phyloP scores from a whole-genome alignment of 2,329 filamentous ascomycete genomes.

The Podosphaera fusca region DNA sequence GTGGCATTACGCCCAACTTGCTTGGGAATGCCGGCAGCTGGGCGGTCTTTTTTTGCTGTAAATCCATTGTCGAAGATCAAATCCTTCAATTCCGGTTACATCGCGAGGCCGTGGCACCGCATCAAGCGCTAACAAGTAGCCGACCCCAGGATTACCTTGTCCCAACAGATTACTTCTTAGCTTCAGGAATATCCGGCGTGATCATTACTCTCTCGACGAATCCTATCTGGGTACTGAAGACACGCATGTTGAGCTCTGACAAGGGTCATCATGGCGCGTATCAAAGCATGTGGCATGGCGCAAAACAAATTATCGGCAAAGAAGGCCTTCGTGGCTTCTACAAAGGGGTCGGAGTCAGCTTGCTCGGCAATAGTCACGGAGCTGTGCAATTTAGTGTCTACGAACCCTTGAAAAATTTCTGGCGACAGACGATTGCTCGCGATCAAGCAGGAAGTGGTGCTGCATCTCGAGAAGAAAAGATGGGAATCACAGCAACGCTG shows the following conservation, averaged over 20 bases:
- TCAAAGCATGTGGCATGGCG: constrained; percentile 49
- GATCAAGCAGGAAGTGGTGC: constrained; percentile 16
- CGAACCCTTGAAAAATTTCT: constrained; percentile 37
- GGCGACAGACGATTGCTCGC: constrained; percentile 24
- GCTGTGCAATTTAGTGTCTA: constrained; percentile 94
- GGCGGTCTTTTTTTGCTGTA: constrained; percentile 78
- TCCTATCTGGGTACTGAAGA: constrained; percentile 96
- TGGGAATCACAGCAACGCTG: constrained; percentile 34
- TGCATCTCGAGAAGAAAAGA: constrained; percentile 10
- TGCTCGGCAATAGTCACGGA: constrained; percentile 75
- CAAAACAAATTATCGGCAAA: constrained; percentile 36
- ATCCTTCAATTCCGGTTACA: constrained; percentile 10
- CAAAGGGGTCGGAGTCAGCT: constrained; percentile 57
- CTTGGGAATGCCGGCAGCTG: constrained; percentile 77
- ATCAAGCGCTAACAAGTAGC: background rate
- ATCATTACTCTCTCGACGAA: constrained; percentile 70
- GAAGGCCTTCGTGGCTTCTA: constrained; percentile 73
- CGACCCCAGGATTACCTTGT: background rate
- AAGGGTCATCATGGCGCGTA: constrained; percentile 56
- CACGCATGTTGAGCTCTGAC: constrained; percentile 80
- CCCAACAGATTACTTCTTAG: constrained; percentile 50
- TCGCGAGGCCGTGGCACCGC: background rate
- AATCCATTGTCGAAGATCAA: constrained; percentile 27
- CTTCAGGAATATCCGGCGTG: constrained; percentile 47
- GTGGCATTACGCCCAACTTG: constrained; percentile 74